Evolutionary conservation across 73 alveolate species (phyloP).

Genomic region (Effrenium voratum): DNA sequence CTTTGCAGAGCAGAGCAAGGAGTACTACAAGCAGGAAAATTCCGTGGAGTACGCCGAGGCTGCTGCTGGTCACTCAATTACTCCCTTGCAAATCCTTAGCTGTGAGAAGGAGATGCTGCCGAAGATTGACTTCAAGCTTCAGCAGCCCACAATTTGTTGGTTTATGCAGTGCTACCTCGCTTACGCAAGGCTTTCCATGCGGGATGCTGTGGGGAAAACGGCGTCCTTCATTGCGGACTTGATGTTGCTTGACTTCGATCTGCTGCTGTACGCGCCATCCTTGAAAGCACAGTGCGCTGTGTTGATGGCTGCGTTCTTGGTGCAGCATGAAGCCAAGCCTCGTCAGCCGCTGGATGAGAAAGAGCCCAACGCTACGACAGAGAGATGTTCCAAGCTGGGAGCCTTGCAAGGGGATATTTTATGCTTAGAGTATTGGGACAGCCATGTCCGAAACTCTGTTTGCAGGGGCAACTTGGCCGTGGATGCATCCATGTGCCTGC

Average conservation of each 20-base stretch:
- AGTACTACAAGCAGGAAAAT: slow-evolving; percentile 97
- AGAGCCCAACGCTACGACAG: not conserved
- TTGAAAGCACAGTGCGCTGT: slow-evolving; percentile 87
- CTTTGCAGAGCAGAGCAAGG: slow-evolving; percentile 97
- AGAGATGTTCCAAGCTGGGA: not conserved
- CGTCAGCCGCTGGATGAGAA: not conserved
- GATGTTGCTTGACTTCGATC: slow-evolving; percentile 63
- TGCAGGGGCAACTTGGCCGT: slow-evolving; percentile 73
- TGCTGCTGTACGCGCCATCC: slow-evolving; percentile 49
- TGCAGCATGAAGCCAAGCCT: slow-evolving; percentile 45
- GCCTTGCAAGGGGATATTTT: slow-evolving; percentile 18
- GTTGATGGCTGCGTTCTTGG: slow-evolving; percentile 84
- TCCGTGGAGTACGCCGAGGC: slow-evolving; percentile 97
- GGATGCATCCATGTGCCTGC: slow-evolving; percentile 91
- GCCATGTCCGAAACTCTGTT: slow-evolving; percentile 37
- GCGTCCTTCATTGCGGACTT: slow-evolving; percentile 78
- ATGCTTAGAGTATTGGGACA: slow-evolving; percentile 47
- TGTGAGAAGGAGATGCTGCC: slow-evolving; percentile 85
- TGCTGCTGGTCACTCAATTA: slow-evolving; percentile 95
- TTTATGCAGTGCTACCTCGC: slow-evolving; percentile 73
- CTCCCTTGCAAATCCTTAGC: slow-evolving; percentile 32
- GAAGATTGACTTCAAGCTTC: slow-evolving; percentile 58
- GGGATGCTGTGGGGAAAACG: slow-evolving; percentile 48
- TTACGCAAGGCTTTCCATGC: slow-evolving; percentile 64
- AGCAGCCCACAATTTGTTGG: slow-evolving; percentile 62